phyloP scores from a whole-genome alignment of 2,329 filamentous ascomycete genomes.

The Apiospora saccharicola region DNA sequence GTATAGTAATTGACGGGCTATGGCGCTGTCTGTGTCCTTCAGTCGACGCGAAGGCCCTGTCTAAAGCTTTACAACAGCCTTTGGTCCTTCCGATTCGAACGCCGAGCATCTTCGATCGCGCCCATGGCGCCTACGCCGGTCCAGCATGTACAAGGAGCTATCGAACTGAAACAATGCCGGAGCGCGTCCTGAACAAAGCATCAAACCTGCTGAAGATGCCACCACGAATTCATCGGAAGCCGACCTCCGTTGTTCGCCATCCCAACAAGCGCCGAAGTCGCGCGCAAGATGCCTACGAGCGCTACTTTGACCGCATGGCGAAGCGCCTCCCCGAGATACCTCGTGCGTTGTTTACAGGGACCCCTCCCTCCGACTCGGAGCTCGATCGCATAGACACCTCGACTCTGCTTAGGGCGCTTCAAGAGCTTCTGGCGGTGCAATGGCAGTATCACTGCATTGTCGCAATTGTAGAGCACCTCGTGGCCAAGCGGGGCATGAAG shows the following conservation, averaged over 20 bases:
- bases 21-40: conserved; percentile 71
- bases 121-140: not conserved
- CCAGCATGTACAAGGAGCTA: conserved; percentile 8
- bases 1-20: conserved; percentile 62
- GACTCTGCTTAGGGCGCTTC: conserved; percentile 57
- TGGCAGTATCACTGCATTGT: conserved; percentile 49
- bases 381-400: conserved; percentile 41
- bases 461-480: conserved; percentile 63
- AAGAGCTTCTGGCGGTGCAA: conserved; percentile 45
- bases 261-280: not conserved
- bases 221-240: not conserved
- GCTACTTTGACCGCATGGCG: conserved; percentile 17
- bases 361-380: conserved; percentile 30
- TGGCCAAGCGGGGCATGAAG: conserved; percentile 60
- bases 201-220: not conserved
- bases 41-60: conserved; percentile 51
- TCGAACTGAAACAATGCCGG: not conserved
- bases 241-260: not conserved
- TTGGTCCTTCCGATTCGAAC: conserved; percentile 29
- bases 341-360: conserved; percentile 34
- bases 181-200: not conserved
- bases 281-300: conserved; percentile 16
- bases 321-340: conserved; percentile 33
- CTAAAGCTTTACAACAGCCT: conserved; percentile 40
- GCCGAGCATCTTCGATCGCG: not conserved